A percentile compares a stretch with the other conserved stretches of the same genome.
phyloP scores from a whole-genome alignment of 495 filamentous ascomycete species.

The Aspergillus carlsbadensis region DNA sequence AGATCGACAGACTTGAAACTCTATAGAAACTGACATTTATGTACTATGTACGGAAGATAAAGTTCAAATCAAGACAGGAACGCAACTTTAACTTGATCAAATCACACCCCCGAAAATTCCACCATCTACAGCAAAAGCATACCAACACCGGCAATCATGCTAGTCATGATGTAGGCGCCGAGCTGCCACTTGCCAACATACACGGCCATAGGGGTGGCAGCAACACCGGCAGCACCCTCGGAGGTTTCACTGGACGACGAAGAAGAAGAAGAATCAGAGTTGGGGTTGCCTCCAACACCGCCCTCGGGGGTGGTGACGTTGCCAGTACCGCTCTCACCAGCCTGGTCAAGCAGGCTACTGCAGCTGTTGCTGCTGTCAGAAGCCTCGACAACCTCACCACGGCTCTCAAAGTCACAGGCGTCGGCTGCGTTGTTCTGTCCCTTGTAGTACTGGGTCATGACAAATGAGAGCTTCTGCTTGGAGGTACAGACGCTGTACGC shows the following conservation, averaged over 20 bases:
- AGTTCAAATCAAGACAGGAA: background rate
- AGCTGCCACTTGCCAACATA: slow-evolving; percentile 63
- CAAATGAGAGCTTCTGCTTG: slow-evolving; percentile 76
- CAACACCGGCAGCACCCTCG: slow-evolving; percentile 39
- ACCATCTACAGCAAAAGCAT: slow-evolving; percentile 70
- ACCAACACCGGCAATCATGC: slow-evolving; percentile 64
- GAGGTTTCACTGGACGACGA: slow-evolving; percentile 32
- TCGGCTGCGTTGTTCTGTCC: slow-evolving; percentile 47
- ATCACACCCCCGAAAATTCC: background rate
- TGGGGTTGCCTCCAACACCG: slow-evolving; percentile 29
- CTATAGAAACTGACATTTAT: no score
- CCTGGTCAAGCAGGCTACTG: slow-evolving; percentile 54
- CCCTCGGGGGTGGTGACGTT: slow-evolving; percentile 61
- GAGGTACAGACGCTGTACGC: slow-evolving; percentile 85
- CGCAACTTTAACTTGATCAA: background rate
- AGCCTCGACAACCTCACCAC: slow-evolving; percentile 49
- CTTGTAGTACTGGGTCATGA: slow-evolving; percentile 79
- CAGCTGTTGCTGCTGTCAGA: slow-evolving; percentile 51
- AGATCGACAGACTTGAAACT: no score
- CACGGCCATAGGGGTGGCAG: slow-evolving; percentile 53
- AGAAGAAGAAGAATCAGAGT: slow-evolving; percentile 50
- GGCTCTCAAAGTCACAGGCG: slow-evolving; percentile 78
- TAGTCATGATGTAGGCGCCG: slow-evolving; percentile 66
- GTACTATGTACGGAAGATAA: background rate
- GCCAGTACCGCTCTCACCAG: slow-evolving; percentile 60